Percentiles rank a stretch among this genome's conserved stretches.
Conservation (phyloP, 2,329 filamentous ascomycete genomes). For the Grosmannia huntii region DNA sequence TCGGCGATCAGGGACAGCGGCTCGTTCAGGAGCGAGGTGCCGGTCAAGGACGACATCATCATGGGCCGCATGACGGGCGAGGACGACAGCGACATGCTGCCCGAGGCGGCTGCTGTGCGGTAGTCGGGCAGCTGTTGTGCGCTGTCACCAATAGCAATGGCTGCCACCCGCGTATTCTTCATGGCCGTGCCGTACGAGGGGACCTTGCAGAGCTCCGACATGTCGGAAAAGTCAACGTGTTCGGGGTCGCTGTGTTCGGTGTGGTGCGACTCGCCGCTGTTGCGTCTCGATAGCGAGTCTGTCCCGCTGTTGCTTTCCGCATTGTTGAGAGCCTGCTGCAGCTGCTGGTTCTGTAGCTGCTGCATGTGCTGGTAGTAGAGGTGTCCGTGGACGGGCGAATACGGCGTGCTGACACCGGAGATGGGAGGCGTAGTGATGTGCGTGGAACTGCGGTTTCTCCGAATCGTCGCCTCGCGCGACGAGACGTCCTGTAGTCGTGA, state of each 20-base stretch:
- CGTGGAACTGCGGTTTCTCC: slow-evolving; percentile 28
- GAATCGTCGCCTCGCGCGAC: slow-evolving; percentile 21
- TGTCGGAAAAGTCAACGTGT: slow-evolving; percentile 43
- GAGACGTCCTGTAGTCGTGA: slow-evolving; percentile 60
- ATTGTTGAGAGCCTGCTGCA: neutral
- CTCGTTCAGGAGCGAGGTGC: slow-evolving; percentile 2
- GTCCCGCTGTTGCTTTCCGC: slow-evolving; percentile 11
- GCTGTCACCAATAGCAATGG: slow-evolving; percentile 34
- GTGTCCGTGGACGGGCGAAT: slow-evolving; percentile 21
- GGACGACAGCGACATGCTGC: slow-evolving; percentile 34
- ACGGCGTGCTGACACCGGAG: slow-evolving; percentile 30
- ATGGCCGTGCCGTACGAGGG: slow-evolving; percentile 68
- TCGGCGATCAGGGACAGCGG: slow-evolving; percentile 20
- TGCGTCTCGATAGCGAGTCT: slow-evolving; percentile 36
- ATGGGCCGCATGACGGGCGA: slow-evolving; percentile 5
- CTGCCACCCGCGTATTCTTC: slow-evolving; percentile 43
- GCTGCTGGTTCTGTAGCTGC: slow-evolving; percentile 14
- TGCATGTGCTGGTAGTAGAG: neutral
- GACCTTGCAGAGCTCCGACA: slow-evolving; percentile 57
- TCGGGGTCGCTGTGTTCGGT: slow-evolving; percentile 43
- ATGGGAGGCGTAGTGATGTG: slow-evolving; percentile 15
- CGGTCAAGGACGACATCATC: neutral
- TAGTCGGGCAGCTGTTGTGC: slow-evolving; percentile 50
- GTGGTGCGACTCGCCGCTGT: slow-evolving; percentile 33
- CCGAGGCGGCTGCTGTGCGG: slow-evolving; percentile 34